phyloP scores from a whole-genome alignment of 2,329 filamentous ascomycete species.

The Sclerotinia spermophila region DNA sequence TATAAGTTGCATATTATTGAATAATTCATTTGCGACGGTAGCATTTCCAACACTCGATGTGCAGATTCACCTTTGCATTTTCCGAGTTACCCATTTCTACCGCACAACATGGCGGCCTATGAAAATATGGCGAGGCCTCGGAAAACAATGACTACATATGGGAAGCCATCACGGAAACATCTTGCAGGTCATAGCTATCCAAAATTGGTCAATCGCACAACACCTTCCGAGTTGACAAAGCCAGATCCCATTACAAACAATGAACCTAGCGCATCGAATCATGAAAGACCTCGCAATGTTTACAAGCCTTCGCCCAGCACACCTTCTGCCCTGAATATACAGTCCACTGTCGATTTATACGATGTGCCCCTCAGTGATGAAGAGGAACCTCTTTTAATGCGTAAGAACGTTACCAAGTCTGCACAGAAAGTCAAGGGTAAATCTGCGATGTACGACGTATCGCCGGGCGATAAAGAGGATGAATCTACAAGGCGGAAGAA shows the following conservation, averaged over 20 bases:
- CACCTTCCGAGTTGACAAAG: slow-evolving; percentile 25
- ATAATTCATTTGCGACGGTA: slow-evolving; percentile 7
- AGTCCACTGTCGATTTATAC: slow-evolving; percentile 22
- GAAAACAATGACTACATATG: slow-evolving; percentile 37
- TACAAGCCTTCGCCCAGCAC: slow-evolving; percentile 10
- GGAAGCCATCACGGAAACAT: slow-evolving; percentile 34
- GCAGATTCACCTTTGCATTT: slow-evolving; percentile 8
- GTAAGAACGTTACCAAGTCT: slow-evolving; percentile 16
- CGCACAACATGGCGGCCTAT: slow-evolving; percentile 32
- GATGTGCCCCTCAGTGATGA: slow-evolving; percentile 32
- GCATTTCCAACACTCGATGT: slow-evolving; percentile 10
- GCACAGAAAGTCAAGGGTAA: slow-evolving; percentile 3
- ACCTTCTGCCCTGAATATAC: slow-evolving; percentile 7
- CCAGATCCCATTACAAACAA: slow-evolving; percentile 9
- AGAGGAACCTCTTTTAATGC: slow-evolving; percentile 14
- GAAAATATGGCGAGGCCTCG: slow-evolving; percentile 28
- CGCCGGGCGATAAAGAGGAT: slow-evolving; percentile 24
- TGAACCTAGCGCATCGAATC: slow-evolving; percentile 12
- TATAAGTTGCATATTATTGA: neutral
- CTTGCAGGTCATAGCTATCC: slow-evolving; percentile 33
- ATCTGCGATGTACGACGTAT: slow-evolving; percentile 27
- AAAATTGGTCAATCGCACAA: slow-evolving; percentile 25
- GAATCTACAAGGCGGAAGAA: slow-evolving; percentile 19
- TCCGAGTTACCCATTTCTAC: slow-evolving; percentile 2
- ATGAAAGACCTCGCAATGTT: slow-evolving; percentile 7